phyloP scores from a whole-genome alignment of 192 early-diverging fungal genomes.

The Coemansia pectinata region DNA sequence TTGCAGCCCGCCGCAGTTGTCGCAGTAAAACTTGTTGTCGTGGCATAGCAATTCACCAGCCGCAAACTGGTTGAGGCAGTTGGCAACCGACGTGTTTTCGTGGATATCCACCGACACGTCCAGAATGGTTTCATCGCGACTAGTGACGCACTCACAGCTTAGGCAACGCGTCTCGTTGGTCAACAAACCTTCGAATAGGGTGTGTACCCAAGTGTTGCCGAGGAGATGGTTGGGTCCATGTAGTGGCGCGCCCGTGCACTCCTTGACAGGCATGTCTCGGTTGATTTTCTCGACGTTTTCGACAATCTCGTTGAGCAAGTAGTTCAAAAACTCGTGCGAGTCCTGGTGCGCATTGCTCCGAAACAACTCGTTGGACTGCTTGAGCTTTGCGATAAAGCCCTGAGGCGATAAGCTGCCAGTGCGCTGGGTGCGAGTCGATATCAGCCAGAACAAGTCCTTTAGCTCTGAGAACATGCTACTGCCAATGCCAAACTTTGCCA shows the following conservation, averaged over 20 bases:
- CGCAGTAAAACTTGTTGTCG: constrained; percentile 98
- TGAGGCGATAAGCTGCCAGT: constrained; percentile 82
- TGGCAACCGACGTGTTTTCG: constrained; percentile 91
- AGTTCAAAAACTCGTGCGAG: constrained; percentile 98
- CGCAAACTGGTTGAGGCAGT: constrained; percentile 95
- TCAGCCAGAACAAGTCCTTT: constrained; percentile 83
- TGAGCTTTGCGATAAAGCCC: constrained; percentile 85
- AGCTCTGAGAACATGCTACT: constrained; percentile 85
- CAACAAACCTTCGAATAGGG: constrained; percentile 90
- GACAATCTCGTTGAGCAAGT: constrained; percentile 85
- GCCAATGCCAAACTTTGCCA: constrained; percentile 58
- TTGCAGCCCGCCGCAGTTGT: constrained; percentile 90
- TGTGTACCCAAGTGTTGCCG: constrained; percentile 85
- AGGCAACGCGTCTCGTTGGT: constrained; percentile 98
- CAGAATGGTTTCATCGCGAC: constrained; percentile 90
- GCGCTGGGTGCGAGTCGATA: constrained; percentile 80
- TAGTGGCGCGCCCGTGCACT: constrained; percentile 25
- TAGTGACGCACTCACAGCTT: constrained; percentile 94
- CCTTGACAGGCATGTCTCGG: constrained; percentile 49
- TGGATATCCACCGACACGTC: constrained; percentile 97
- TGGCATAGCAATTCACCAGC: constrained; percentile 91
- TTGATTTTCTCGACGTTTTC: constrained; percentile 77
- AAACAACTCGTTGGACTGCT: constrained; percentile 94
- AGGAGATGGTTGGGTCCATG: constrained; percentile 22
- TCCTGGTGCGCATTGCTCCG: constrained; percentile 95